A percentile compares a stretch with the other conserved stretches of the same genome.
phyloP scores from a whole-genome alignment of 345 rosid genomes.

The Hypericum perforatum region DNA sequence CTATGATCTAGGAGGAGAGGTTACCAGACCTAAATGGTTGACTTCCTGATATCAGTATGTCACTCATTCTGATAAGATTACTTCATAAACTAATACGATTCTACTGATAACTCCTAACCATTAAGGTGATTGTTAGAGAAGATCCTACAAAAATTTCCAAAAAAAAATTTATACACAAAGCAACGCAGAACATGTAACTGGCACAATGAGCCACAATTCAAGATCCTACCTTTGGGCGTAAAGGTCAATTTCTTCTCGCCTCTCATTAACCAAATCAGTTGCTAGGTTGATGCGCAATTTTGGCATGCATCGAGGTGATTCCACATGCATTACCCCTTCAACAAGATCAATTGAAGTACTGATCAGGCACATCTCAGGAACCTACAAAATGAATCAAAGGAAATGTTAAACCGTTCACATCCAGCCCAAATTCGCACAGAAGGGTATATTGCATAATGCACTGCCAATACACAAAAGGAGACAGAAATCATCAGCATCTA shows the following conservation, averaged over 20 bases:
- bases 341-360: constrained; percentile 58
- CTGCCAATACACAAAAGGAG: too few species aligned
- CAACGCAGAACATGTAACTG: background rate
- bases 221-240: constrained; percentile 37
- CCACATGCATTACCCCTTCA: constrained; percentile 41
- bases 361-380: constrained; percentile 76
- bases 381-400: constrained; percentile 38
- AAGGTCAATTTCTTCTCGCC: constrained; percentile 37
- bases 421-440: background rate
- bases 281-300: constrained; percentile 51
- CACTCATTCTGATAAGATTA: too few species aligned
- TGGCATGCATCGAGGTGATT: constrained; percentile 47
- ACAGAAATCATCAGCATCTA: too few species aligned
- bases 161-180: background rate
- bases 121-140: too few species aligned
- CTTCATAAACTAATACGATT: too few species aligned
- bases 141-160: too few species aligned
- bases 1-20: too few species aligned
- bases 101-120: too few species aligned
- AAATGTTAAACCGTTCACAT: constrained; percentile 8
- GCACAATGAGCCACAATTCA: background rate
- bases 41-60: too few species aligned
- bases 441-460: too few species aligned
- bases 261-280: constrained; percentile 27
- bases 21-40: too few species aligned